Conservation (phyloP, 495 filamentous ascomycete species). For the Aspergillus cristatus region DNA sequence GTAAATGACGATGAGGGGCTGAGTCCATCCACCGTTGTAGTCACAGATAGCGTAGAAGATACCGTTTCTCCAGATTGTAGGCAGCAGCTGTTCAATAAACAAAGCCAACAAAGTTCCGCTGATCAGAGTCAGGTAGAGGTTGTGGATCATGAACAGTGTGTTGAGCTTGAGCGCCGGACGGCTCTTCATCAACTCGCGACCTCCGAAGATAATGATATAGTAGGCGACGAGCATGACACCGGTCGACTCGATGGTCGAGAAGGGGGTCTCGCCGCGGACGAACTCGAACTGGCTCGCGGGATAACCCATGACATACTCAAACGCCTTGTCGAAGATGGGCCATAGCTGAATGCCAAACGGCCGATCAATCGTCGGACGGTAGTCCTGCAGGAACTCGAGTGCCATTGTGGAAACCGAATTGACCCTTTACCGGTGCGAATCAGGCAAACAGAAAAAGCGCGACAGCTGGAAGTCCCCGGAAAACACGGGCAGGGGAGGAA, state of each 20-base stretch:
- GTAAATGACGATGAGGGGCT: slow-evolving; percentile 56
- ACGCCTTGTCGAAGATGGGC: slow-evolving; percentile 88
- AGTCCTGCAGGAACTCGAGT: slow-evolving; percentile 53
- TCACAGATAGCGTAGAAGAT: slow-evolving; percentile 59
- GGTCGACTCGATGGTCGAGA: slow-evolving; percentile 52
- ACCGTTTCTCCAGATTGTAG: slow-evolving; percentile 48
- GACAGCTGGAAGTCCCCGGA: slow-evolving; percentile 2
- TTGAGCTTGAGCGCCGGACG: slow-evolving; percentile 50
- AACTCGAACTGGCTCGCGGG: slow-evolving; percentile 53
- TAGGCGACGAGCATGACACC: slow-evolving; percentile 49
- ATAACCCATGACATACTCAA: slow-evolving; percentile 60
- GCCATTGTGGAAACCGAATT: slow-evolving; percentile 20
- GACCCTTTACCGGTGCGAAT: neutral
- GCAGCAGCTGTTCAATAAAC: slow-evolving; percentile 56
- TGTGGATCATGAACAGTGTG: slow-evolving; percentile 61
- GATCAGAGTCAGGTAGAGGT: slow-evolving; percentile 54
- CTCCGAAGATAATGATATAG: slow-evolving; percentile 58
- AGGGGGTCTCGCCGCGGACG: slow-evolving; percentile 45
- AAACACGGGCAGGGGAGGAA: slow-evolving; percentile 17
- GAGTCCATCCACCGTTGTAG: slow-evolving; percentile 57
- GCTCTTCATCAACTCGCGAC: slow-evolving; percentile 58
- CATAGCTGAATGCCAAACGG: slow-evolving; percentile 89
- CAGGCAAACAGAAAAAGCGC: too few species aligned
- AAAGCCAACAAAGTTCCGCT: slow-evolving; percentile 52
- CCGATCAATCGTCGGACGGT: slow-evolving; percentile 72